phyloP scores from a whole-genome alignment of 192 early-diverging fungal species.

The Coemansia sp. region DNA sequence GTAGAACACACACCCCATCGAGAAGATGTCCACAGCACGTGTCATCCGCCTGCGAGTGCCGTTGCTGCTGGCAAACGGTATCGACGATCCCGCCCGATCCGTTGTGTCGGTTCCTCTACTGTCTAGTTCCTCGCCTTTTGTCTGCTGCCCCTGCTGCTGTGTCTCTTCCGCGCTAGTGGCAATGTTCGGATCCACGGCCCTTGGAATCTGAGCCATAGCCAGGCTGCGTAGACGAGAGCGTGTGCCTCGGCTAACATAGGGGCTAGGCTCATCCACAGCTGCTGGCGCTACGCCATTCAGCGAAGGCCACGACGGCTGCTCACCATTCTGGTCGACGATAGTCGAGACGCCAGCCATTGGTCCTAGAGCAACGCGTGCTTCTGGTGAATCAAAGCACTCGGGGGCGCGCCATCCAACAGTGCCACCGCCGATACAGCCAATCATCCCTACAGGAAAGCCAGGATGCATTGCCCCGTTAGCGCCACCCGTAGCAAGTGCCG shows the following conservation, averaged over 20 bases:
- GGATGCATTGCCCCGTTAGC: conserved; percentile 10
- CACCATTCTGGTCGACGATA: neutral
- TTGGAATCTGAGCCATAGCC: conserved; percentile 18
- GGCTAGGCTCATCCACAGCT: conserved; percentile 34
- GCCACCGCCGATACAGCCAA: conserved; percentile 64
- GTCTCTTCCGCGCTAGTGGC: neutral
- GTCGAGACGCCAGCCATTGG: neutral
- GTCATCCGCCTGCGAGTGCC: conserved; percentile 63
- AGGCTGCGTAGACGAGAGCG: conserved; percentile 34
- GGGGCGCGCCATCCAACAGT: conserved; percentile 98
- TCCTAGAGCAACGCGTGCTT: conserved; percentile 21
- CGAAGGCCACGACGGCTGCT: conserved; percentile 33
- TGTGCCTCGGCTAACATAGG: conserved; percentile 51
- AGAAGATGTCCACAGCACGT: conserved; percentile 92
- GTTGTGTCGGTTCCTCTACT: conserved; percentile 27
- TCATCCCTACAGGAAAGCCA: conserved; percentile 38
- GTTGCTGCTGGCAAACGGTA: neutral
- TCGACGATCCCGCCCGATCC: conserved; percentile 18
- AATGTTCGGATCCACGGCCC: neutral
- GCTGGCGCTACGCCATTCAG: conserved; percentile 6
- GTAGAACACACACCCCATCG: conserved; percentile 93
- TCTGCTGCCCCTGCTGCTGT: conserved; percentile 11
- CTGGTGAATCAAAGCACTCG: conserved; percentile 68
- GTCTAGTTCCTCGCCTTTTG: conserved; percentile 27
- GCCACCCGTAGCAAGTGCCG: conserved; percentile 11